phyloP scores from a whole-genome alignment of 106 monocot genomes.

The Allium sativum region DNA sequence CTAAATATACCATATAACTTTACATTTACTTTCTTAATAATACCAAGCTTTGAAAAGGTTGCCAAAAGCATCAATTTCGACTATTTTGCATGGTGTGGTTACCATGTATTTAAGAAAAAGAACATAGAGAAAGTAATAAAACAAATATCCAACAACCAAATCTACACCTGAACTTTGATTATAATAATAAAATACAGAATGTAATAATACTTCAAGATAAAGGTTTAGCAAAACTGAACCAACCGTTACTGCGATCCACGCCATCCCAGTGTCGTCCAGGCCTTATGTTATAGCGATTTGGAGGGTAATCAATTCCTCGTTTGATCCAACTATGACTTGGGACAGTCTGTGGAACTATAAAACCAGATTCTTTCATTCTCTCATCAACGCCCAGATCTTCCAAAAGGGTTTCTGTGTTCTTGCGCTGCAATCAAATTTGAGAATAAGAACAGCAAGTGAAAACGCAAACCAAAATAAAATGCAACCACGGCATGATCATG shows the following conservation, averaged over 20 bases:
- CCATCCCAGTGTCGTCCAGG: conserved; percentile 99
- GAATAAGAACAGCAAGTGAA: conserved; percentile 4
- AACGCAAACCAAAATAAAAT: neutral
- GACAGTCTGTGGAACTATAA: conserved; percentile 78
- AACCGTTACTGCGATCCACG: conserved; percentile 88
- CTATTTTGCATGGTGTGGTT: too few species aligned
- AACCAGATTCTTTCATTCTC: conserved; percentile 96
- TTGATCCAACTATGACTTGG: conserved; percentile 94
- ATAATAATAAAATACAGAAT: too few species aligned
- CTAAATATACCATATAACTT: too few species aligned
- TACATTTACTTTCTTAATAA: too few species aligned
- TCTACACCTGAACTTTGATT: too few species aligned
- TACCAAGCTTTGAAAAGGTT: too few species aligned
- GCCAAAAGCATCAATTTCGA: too few species aligned
- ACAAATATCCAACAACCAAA: too few species aligned
- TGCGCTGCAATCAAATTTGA: conserved; percentile 25
- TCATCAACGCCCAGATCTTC: conserved; percentile 86
- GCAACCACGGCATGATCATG: neutral
- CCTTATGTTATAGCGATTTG: conserved; percentile 82
- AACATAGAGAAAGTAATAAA: too few species aligned
- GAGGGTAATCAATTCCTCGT: conserved; percentile 71
- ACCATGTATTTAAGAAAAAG: too few species aligned
- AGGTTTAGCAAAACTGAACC: conserved; percentile 3
- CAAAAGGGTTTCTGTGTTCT: conserved; percentile 34
- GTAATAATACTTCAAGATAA: too few species aligned